These are phyloP conservation scores for Penicillium sp. DNA, from an alignment of 2,329 filamentous ascomycete genomes.

Conservation along the genomic window DNA sequence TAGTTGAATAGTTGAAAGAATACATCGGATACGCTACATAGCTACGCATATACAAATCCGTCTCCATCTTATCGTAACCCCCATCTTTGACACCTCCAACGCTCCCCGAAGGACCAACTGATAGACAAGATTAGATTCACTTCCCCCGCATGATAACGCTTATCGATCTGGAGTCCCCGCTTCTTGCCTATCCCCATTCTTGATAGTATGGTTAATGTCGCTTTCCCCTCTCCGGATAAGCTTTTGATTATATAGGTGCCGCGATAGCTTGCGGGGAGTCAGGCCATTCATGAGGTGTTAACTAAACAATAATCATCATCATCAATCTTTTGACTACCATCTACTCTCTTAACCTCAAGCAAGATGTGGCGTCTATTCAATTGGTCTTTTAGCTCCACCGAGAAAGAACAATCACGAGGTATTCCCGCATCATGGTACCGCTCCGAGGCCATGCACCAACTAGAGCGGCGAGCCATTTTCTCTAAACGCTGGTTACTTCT, in stretches of 20 bases:
- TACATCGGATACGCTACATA: not conserved
- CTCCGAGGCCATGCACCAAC: constrained; percentile 30
- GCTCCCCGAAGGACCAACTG: not conserved
- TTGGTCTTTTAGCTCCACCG: not conserved
- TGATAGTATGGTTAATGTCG: not conserved
- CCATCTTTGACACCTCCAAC: not conserved
- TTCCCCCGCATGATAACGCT: not conserved
- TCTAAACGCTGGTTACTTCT: constrained; percentile 31
- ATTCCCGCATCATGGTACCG: constrained; percentile 32
- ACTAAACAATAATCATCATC: not conserved
- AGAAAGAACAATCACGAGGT: constrained; percentile 14
- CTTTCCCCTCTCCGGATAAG: not conserved
- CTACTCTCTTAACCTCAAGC: not conserved
- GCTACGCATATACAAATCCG: not conserved
- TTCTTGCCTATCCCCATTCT: not conserved
- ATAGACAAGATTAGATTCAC: too few species aligned
- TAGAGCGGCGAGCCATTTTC: constrained; percentile 32
- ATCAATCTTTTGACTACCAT: not conserved
- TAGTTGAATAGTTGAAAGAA: not conserved
- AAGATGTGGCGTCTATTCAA: constrained; percentile 19
- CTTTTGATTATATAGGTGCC: not conserved
- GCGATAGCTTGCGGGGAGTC: not conserved
- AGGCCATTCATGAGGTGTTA: not conserved
- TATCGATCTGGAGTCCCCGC: constrained; percentile 2
- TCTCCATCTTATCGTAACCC: not conserved